Evolutionary conservation across 2,329 filamentous ascomycete genomes (phyloP), one percentile per base, ranked within the genome.

Genomic region (Stachybotrys elegans): DNA sequence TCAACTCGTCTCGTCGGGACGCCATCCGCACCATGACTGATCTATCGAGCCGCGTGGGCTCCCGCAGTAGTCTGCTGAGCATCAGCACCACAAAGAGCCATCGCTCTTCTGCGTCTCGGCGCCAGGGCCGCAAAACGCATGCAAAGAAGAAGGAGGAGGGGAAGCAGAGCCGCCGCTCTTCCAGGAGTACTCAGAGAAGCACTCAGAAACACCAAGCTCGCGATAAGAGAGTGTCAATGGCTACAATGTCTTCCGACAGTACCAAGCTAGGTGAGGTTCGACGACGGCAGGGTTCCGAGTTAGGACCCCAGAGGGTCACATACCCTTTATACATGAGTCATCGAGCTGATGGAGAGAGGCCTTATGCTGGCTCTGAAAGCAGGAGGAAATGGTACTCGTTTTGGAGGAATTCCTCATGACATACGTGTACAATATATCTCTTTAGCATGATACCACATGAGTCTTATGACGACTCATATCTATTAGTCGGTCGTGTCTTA

Each of bases 1-100:
- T 73, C 4, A 70, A 68, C 45, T 57, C 66, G 4, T 76, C 73
- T 0, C 63, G 73, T 21, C 47, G 64, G n/a, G 70, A 76, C 40
- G 71, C 73, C 2, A 66, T 78, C 47, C 62, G 63, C 44, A 63
- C 73, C 7, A 76, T 79, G 43, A 66, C 73, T 41, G 63, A 66
- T 14, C 59, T 78, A 21, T 76, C 74, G 2, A 45, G 53, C 39
- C 65, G 55, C 53, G 57, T 58, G 22, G 46, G 43, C 25, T 52
- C 49, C 29, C 23, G 42, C 41, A 23, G 9, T 11, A 27, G 20
- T 23, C n/a, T 40, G 7, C 37, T 12, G 17, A 54, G 31, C 37
- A 40, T 47, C 40, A 54, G 39, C 35, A 51, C 43, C 27, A 43
- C 50, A 34, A 42, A 43, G 39, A 42, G 31, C 40, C 41, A 12